phyloP scores from a whole-genome alignment of 148 eudicot species.

The Selenicereus undatus region DNA sequence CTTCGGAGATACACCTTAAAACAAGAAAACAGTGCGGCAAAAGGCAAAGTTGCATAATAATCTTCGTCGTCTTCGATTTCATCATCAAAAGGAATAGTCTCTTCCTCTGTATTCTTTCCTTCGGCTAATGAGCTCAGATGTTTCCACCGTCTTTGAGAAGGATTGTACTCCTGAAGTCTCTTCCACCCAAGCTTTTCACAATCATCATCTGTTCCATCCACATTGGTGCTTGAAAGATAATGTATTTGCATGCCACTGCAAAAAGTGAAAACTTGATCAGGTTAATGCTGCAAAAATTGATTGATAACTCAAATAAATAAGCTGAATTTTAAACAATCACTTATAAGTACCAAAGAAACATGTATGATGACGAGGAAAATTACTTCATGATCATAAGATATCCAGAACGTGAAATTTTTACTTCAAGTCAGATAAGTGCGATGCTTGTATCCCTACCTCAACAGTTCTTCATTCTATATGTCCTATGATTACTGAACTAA shows the following conservation, averaged over 20 bases:
- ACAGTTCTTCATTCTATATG: not conserved
- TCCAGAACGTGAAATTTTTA: not conserved
- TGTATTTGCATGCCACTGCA: constrained; percentile 87
- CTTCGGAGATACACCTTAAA: constrained; percentile 56
- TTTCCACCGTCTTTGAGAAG: constrained; percentile 70
- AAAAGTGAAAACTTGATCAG: constrained; percentile 6
- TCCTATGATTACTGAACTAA: not conserved
- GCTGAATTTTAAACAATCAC: not conserved
- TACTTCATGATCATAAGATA: not conserved
- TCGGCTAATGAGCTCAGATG: constrained; percentile 55
- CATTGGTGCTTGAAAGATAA: constrained; percentile 71
- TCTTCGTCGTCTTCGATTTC: constrained; percentile 68
- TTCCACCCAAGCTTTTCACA: constrained; percentile 91
- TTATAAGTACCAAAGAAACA: not conserved
- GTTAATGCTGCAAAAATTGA: constrained; percentile 1
- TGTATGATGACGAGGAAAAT: not conserved
- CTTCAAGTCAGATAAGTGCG: not conserved
- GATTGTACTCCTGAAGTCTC: constrained; percentile 70
- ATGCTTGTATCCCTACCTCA: not conserved
- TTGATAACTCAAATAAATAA: not conserved
- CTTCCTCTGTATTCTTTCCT: constrained; percentile 46
- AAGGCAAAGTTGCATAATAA: constrained; percentile 89
- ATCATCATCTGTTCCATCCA: constrained; percentile 64
- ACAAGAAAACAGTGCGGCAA: constrained; percentile 89
- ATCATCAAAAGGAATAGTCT: constrained; percentile 51